A percentile compares a stretch with the other conserved stretches of the same genome.
phyloP scores from a whole-genome alignment of 164 flowering plant species.

The Liriodendron chinense region DNA sequence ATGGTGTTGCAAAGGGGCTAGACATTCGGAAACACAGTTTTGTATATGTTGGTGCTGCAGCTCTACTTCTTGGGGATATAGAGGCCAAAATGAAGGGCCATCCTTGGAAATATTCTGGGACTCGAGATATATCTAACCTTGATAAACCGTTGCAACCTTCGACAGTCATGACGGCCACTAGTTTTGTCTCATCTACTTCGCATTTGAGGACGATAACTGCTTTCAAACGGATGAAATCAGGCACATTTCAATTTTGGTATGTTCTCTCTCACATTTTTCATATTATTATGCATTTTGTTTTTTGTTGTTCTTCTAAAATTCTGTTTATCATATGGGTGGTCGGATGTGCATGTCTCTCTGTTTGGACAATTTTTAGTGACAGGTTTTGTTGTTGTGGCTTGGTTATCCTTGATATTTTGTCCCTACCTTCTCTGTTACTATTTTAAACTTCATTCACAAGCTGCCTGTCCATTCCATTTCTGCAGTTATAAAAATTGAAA shows the following conservation, averaged over 20 bases:
- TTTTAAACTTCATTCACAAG: no score
- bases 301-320: no score
- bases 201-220: constrained; percentile 92
- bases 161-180: constrained; percentile 60
- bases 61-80: constrained; percentile 81
- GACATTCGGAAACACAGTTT: constrained; percentile 57
- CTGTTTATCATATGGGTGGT: no score
- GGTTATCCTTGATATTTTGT: no score
- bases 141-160: constrained; percentile 87
- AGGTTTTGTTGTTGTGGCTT: no score
- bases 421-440: no score
- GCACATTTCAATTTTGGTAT: constrained; percentile 74
- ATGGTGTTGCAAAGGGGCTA: constrained; percentile 45
- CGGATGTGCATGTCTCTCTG: no score
- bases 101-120: constrained; percentile 50
- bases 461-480: no score
- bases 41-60: constrained; percentile 96
- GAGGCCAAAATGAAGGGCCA: constrained; percentile 75
- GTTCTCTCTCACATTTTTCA: constrained; percentile 16
- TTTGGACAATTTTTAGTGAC: no score
- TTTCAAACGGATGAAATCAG: constrained; percentile 73
- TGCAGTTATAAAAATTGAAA: no score
- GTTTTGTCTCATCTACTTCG: constrained; percentile 66
- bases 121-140: constrained; percentile 59
- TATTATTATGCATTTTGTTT: no score